These are phyloP conservation scores for Hymenoscyphus repandus DNA, from an alignment of 2,329 filamentous ascomycete genomes.

Conservation along the genomic window DNA sequence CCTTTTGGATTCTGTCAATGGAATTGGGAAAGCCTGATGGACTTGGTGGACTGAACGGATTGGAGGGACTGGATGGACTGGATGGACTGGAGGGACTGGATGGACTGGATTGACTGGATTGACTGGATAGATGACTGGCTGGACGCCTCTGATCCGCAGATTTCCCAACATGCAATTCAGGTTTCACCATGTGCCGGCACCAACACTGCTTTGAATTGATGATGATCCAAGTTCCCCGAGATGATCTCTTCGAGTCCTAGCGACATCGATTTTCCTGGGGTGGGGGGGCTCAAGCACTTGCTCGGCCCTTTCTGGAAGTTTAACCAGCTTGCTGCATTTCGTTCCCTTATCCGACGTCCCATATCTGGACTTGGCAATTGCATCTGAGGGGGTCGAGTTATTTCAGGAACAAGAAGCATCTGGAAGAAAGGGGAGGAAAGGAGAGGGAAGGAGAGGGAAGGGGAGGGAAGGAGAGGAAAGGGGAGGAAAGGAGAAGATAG, in stretches of 20 bases:
- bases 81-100: too few species aligned
- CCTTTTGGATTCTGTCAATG: too few species aligned
- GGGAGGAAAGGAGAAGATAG: too few species aligned
- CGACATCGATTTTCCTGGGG: too few species aligned
- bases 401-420: neutral
- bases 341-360: neutral
- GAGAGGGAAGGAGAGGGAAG: neutral
- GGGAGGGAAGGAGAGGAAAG: neutral
- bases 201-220: neutral
- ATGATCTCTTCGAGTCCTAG: neutral
- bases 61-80: too few species aligned
- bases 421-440: neutral
- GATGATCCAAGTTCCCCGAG: neutral
- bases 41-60: too few species aligned
- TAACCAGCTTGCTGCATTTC: constrained; percentile 4
- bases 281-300: constrained; percentile 1
- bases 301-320: constrained; percentile 15
- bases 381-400: neutral
- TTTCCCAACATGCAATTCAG: too few species aligned
- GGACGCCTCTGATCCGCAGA: too few species aligned
- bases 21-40: too few species aligned
- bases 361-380: neutral
- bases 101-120: too few species aligned
- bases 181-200: too few species aligned
- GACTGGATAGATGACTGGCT: too few species aligned